A percentile compares a stretch with the other conserved stretches of the same genome.
Conservation (phyloP, 345 rosid species). For the Ceriops decandra region DNA sequence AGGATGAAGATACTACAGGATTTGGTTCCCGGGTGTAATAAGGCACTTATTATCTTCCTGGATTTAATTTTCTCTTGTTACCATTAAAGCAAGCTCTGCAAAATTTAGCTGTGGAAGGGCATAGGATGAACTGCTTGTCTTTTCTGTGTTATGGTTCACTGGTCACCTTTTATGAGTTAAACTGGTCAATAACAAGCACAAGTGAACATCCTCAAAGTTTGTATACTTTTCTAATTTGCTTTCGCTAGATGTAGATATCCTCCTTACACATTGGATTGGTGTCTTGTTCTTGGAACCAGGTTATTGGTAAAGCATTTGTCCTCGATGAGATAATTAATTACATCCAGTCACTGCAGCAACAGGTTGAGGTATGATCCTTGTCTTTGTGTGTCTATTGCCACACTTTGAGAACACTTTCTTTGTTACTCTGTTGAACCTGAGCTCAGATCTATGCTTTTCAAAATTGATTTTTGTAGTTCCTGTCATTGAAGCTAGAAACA, state of each 20-base stretch:
- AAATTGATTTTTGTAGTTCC: conserved; percentile 25
- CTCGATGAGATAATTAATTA: conserved; percentile 91
- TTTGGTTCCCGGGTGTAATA: conserved; percentile 87
- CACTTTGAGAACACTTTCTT: neutral
- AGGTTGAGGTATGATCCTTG: conserved; percentile 62
- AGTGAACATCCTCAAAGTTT: neutral
- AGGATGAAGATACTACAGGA: conserved; percentile 90
- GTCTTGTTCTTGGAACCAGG: conserved; percentile 33
- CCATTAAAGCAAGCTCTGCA: neutral
- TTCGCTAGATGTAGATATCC: neutral
- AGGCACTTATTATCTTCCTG: conserved; percentile 34
- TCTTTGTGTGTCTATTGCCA: neutral
- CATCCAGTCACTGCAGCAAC: conserved; percentile 75
- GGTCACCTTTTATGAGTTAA: neutral
- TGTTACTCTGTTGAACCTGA: conserved; percentile 13
- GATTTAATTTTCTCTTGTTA: conserved; percentile 8
- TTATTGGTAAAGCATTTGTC: conserved; percentile 85
- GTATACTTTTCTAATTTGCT: neutral
- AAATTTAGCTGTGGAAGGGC: neutral
- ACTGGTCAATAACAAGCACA: neutral
- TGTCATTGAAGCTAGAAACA: conserved; percentile 34
- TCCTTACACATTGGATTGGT: neutral
- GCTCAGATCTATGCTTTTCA: neutral
- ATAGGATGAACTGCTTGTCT: neutral
- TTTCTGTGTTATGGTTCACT: neutral